Conservation (phyloP, 441 rosid species). For the Populus trichocarpa region DNA sequence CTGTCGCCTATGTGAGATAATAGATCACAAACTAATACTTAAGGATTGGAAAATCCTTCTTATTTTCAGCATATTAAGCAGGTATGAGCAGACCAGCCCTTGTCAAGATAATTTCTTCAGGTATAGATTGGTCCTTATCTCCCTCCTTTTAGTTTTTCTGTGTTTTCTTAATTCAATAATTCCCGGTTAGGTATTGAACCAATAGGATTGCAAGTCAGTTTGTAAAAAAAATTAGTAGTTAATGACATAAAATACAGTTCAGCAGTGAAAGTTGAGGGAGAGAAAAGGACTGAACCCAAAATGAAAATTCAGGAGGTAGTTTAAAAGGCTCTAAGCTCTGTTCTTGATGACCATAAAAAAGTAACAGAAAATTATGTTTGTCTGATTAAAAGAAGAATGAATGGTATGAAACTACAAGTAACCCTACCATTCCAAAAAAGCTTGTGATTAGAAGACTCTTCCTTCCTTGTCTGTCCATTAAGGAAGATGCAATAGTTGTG, state of each 20-base stretch:
- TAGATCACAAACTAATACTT: not conserved
- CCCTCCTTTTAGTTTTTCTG: not conserved
- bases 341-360: conserved; percentile 1
- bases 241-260: not conserved
- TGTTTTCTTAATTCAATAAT: not conserved
- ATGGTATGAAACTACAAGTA: conserved; percentile 3
- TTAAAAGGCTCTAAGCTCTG: conserved; percentile 3
- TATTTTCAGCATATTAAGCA: not conserved
- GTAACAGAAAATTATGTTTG: not conserved
- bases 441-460: conserved; percentile 86
- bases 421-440: conserved; percentile 85
- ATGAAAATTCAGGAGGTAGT: conserved; percentile 5
- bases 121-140: not conserved
- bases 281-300: not conserved
- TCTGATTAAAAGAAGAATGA: not conserved
- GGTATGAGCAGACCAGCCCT: not conserved
- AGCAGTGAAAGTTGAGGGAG: not conserved
- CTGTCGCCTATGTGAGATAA: not conserved
- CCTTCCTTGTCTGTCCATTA: conserved; percentile 98
- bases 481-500: conserved; percentile 88
- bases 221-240: not conserved
- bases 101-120: not conserved
- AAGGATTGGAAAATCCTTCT: not conserved
- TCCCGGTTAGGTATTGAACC: not conserved
- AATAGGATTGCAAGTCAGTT: not conserved